A percentile compares a stretch with the other conserved stretches of the same genome.
Conservation (phyloP, 805 yeast species). For the Spathaspora gorwiae region DNA sequence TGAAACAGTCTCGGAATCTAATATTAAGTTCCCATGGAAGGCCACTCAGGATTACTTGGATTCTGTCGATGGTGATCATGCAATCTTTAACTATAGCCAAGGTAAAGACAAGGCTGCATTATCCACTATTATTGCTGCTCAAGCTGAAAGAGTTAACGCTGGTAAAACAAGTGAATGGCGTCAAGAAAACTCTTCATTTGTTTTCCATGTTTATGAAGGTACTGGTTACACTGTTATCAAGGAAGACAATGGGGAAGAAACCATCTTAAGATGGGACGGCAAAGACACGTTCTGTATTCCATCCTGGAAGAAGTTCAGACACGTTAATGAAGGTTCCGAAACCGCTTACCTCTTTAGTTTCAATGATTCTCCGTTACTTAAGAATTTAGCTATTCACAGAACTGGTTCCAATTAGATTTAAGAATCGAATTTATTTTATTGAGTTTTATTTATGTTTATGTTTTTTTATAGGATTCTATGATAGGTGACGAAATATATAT, state of each 20-base stretch:
- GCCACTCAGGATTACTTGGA: conserved; percentile 6
- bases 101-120: background rate
- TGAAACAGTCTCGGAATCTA: conserved; percentile 5
- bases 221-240: conserved; percentile 7
- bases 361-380: conserved; percentile 10
- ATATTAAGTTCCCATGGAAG: conserved; percentile 10
- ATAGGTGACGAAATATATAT: too few relatives aligned
- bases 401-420: background rate
- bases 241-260: conserved; percentile 6
- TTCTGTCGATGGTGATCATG: conserved; percentile 7
- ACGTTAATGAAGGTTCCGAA: conserved; percentile 8
- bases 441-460: background rate
- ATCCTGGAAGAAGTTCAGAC: conserved; percentile 8
- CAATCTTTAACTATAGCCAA: conserved; percentile 6
- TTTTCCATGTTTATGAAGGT: conserved; percentile 8
- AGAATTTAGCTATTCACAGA: conserved; percentile 9
- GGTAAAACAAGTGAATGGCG: conserved; percentile 5
- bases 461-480: too few relatives aligned
- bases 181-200: conserved; percentile 10
- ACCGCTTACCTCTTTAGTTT: conserved; percentile 9
- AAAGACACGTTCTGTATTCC: conserved; percentile 11
- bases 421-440: background rate
- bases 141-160: conserved; percentile 8
- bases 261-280: conserved; percentile 7
- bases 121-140: conserved; percentile 9